Percentiles rank a stretch among this genome's conserved stretches.
Conservation (phyloP, 805 yeast genomes). For the Teunomyces panamensis region DNA sequence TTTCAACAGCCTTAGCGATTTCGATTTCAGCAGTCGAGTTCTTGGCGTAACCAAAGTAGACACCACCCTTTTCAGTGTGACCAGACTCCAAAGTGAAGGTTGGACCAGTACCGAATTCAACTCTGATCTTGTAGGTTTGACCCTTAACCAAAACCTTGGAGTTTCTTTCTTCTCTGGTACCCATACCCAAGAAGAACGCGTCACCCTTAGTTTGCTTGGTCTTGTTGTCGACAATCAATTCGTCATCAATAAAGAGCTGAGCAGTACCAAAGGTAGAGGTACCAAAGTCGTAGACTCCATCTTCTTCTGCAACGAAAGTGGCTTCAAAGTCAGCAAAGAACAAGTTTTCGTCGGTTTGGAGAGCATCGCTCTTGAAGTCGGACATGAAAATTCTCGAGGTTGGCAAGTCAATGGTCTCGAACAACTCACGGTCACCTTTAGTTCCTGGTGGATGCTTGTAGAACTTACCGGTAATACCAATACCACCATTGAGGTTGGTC, state of each 20-base stretch:
- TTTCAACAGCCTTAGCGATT: constrained; percentile 39
- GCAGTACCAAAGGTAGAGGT: constrained; percentile 54
- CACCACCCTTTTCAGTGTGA: constrained; percentile 20
- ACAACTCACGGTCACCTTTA: constrained; percentile 14
- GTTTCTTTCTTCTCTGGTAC: constrained; percentile 50
- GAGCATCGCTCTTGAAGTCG: constrained; percentile 18
- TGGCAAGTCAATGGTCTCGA: constrained; percentile 22
- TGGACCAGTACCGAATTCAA: constrained; percentile 51
- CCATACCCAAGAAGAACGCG: constrained; percentile 50
- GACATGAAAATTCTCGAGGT: constrained; percentile 13
- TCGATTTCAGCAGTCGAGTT: constrained; percentile 19
- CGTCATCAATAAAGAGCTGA: constrained; percentile 49
- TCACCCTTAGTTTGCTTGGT: constrained; percentile 49
- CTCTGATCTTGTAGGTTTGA: constrained; percentile 39
- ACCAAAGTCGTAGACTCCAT: constrained; percentile 53
- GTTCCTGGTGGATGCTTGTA: constrained; percentile 22
- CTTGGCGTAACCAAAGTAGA: constrained; percentile 22
- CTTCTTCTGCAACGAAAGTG: constrained; percentile 42
- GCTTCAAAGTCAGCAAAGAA: constrained; percentile 48
- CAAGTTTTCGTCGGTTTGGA: constrained; percentile 15
- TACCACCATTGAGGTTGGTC: constrained; percentile 19
- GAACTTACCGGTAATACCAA: constrained; percentile 25
- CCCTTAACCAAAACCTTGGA: constrained; percentile 41
- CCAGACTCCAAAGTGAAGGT: constrained; percentile 28
- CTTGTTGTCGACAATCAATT: constrained; percentile 54